A percentile compares a stretch with the other conserved stretches of the same genome.
phyloP scores from a whole-genome alignment of 305 asterid species.

The Fraxinus latifolia region DNA sequence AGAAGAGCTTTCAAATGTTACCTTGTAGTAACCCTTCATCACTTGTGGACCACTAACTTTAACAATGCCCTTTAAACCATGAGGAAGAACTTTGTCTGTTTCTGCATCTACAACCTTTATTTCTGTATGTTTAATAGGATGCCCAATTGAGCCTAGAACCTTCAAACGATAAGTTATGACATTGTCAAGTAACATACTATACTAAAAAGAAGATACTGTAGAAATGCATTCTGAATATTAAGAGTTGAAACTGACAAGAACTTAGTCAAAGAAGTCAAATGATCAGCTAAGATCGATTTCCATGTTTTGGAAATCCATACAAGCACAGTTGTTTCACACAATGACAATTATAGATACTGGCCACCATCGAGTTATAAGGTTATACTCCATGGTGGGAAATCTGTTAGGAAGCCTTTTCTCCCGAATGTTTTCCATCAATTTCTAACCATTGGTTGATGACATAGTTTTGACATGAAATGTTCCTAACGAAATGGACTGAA shows the following conservation, averaged over 20 bases:
- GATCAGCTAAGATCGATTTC: background rate
- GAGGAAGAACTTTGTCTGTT: slow-evolving; percentile 61
- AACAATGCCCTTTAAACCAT: slow-evolving; percentile 80
- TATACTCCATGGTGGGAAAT: background rate
- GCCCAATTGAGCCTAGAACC: slow-evolving; percentile 94
- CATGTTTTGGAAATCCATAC: background rate
- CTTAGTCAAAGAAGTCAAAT: background rate
- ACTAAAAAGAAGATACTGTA: slow-evolving; percentile 12
- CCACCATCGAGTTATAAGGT: background rate
- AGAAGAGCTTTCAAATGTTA: slow-evolving; percentile 19
- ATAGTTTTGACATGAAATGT: background rate
- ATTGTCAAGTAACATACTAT: slow-evolving; percentile 23
- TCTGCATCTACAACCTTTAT: slow-evolving; percentile 74
- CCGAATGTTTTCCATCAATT: background rate
- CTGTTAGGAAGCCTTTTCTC: background rate
- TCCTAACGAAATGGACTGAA: background rate
- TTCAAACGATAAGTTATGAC: slow-evolving; percentile 36
- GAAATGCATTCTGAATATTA: slow-evolving; percentile 14
- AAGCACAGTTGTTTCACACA: background rate
- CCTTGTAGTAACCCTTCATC: slow-evolving; percentile 96
- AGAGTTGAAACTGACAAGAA: background rate
- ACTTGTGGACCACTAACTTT: slow-evolving; percentile 87
- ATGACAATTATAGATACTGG: background rate
- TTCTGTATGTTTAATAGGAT: slow-evolving; percentile 65
- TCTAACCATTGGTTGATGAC: background rate